Conservation (phyloP, 495 filamentous ascomycete species). For the Tetracladium marchalianum region DNA sequence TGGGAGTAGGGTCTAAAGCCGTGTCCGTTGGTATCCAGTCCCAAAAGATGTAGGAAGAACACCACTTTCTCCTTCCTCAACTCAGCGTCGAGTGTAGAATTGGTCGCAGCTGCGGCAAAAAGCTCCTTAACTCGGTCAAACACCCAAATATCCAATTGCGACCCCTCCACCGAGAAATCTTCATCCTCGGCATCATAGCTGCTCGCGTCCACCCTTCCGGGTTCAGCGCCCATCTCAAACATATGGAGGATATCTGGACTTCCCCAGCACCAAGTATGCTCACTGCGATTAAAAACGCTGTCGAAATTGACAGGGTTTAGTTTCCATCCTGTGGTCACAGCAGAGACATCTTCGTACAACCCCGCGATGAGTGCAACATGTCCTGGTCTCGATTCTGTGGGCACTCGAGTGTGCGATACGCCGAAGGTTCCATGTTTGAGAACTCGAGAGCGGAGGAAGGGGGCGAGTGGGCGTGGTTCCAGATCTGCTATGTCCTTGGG, state of each 20-base stretch:
- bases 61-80: constrained; percentile 80
- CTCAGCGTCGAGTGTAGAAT: constrained; percentile 64
- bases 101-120: constrained; percentile 67
- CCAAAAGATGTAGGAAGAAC: constrained; percentile 95
- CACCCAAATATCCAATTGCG: constrained; percentile 83
- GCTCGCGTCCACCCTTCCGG: constrained; percentile 73
- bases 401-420: constrained; percentile 94
- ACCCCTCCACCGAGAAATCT: constrained; percentile 78
- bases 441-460: constrained; percentile 83
- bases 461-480: constrained; percentile 67
- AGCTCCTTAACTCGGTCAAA: constrained; percentile 86
- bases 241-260: constrained; percentile 96
- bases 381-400: constrained; percentile 92
- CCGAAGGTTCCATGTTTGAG: constrained; percentile 93
- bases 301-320: constrained; percentile 98
- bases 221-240: constrained; percentile 91
- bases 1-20: constrained; percentile 82
- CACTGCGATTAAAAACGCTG: constrained; percentile 93
- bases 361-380: constrained; percentile 98
- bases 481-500: constrained; percentile 49
- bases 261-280: constrained; percentile 98
- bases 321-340: constrained; percentile 97
- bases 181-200: constrained; percentile 78
- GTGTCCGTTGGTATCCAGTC: constrained; percentile 90
- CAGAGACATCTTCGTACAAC: constrained; percentile 95